phyloP scores from a whole-genome alignment of 495 filamentous ascomycete species.

The Aspergillus biplanus region DNA sequence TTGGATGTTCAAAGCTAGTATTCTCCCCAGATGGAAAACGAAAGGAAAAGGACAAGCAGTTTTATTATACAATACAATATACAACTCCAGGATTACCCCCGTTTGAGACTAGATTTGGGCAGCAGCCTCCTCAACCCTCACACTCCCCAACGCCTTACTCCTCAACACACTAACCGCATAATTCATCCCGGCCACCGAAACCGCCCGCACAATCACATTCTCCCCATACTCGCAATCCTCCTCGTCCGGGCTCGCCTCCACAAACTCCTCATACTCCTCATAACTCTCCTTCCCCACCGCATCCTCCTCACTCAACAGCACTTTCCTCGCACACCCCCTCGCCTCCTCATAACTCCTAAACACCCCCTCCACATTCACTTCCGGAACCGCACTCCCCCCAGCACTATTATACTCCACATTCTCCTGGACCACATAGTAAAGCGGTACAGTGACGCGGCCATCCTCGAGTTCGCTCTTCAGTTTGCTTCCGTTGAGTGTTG shows the following conservation, averaged over 20 bases:
- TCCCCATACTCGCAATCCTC: conserved; percentile 27
- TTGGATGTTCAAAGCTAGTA: too few species aligned
- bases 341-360: conserved; percentile 24
- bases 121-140: conserved; percentile 22
- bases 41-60: too few species aligned
- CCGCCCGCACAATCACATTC: conserved; percentile 30
- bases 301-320: conserved; percentile 21
- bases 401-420: conserved; percentile 19
- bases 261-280: conserved; percentile 15
- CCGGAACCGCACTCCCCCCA: conserved; percentile 19
- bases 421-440: conserved; percentile 30
- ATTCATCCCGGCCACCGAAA: conserved; percentile 21
- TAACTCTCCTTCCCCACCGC: conserved; percentile 23
- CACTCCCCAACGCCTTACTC: conserved; percentile 24
- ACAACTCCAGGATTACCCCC: too few species aligned
- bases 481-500: conserved; percentile 9
- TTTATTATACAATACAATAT: too few species aligned
- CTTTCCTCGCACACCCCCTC: conserved; percentile 19
- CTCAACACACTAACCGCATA: conserved; percentile 28
- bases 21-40: too few species aligned
- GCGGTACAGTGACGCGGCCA: conserved; percentile 18
- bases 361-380: conserved; percentile 20
- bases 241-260: conserved; percentile 22
- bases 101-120: background rate
- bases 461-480: conserved; percentile 21